Percentiles rank a stretch among this genome's conserved stretches.
phyloP scores from a whole-genome alignment of 805 yeast species.

The Kodamaea sagamina region DNA sequence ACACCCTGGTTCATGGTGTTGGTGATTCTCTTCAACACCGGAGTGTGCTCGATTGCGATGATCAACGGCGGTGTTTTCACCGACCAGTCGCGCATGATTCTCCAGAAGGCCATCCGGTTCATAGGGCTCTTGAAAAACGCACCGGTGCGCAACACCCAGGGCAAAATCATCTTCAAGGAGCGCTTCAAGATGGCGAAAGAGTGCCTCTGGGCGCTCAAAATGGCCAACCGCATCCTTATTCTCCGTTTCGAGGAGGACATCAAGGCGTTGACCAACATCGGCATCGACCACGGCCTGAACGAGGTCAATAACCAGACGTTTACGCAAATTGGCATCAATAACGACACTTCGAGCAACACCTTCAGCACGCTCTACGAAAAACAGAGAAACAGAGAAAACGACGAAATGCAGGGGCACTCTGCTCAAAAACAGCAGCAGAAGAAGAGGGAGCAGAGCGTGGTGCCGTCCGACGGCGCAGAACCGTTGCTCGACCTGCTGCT shows the following conservation, averaged over 20 bases:
- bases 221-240: slow-evolving; percentile 53
- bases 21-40: slow-evolving; percentile 46
- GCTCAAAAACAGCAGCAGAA: background rate
- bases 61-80: slow-evolving; percentile 44
- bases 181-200: slow-evolving; percentile 57
- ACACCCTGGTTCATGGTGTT: slow-evolving; percentile 58
- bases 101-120: slow-evolving; percentile 27
- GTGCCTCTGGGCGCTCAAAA: slow-evolving; percentile 62
- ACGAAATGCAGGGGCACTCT: background rate
- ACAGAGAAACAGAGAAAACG: slow-evolving; percentile 18
- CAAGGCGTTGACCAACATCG: slow-evolving; percentile 38
- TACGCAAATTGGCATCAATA: slow-evolving; percentile 43
- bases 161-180: slow-evolving; percentile 31
- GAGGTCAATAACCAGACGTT: slow-evolving; percentile 52
- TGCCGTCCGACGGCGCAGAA: background rate
- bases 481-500: background rate
- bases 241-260: slow-evolving; percentile 47
- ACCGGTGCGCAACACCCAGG: slow-evolving; percentile 33
- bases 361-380: slow-evolving; percentile 22
- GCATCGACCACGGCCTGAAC: slow-evolving; percentile 55
- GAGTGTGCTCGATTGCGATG: slow-evolving; percentile 42
- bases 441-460: background rate
- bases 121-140: slow-evolving; percentile 28
- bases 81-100: slow-evolving; percentile 24
- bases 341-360: slow-evolving; percentile 12